phyloP scores from a whole-genome alignment of 208 protist species.

The Kentomonas sorsogonicus region DNA sequence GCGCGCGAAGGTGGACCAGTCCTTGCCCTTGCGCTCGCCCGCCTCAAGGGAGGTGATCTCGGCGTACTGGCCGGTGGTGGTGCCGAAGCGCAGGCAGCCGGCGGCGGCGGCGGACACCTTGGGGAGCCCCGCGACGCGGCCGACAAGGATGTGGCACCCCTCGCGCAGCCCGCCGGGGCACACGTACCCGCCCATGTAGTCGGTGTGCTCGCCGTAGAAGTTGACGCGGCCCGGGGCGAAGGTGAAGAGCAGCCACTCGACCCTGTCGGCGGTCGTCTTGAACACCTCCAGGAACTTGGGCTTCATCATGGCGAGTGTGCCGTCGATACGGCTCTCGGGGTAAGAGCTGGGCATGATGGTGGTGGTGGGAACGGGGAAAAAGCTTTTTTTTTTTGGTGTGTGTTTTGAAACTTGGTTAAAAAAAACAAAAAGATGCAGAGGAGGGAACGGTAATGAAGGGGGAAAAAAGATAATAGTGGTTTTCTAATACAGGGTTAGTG shows the following conservation, averaged over 20 bases:
- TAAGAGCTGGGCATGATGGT: slow-evolving; percentile 25
- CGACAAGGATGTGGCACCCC: slow-evolving; percentile 50
- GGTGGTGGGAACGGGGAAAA: background rate
- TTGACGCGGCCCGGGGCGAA: slow-evolving; percentile 76
- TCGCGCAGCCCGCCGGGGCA: slow-evolving; percentile 44
- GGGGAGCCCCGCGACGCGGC: no score
- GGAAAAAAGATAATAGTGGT: slow-evolving; percentile 10
- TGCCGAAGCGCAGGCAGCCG: slow-evolving; percentile 40
- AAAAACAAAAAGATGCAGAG: no score
- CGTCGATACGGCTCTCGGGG: slow-evolving; percentile 32
- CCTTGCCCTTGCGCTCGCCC: slow-evolving; percentile 31
- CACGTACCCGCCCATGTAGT: slow-evolving; percentile 74
- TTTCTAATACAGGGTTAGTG: no score
- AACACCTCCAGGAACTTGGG: slow-evolving; percentile 52
- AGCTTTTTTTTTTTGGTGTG: background rate
- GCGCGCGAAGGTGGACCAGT: slow-evolving; percentile 43
- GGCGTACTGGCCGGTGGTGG: slow-evolving; percentile 27
- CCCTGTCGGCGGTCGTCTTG: slow-evolving; percentile 24
- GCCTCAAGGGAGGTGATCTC: slow-evolving; percentile 26
- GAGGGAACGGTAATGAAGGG: background rate
- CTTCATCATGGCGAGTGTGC: slow-evolving; percentile 39
- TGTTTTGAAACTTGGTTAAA: background rate
- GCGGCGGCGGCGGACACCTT: slow-evolving; percentile 27
- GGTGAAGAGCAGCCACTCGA: slow-evolving; percentile 53
- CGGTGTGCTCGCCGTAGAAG: slow-evolving; percentile 83